Percentiles rank a stretch among this genome's conserved stretches.
phyloP scores from a whole-genome alignment of 2,329 filamentous ascomycete genomes.

The Phymatotrichopsis omnivora region DNA sequence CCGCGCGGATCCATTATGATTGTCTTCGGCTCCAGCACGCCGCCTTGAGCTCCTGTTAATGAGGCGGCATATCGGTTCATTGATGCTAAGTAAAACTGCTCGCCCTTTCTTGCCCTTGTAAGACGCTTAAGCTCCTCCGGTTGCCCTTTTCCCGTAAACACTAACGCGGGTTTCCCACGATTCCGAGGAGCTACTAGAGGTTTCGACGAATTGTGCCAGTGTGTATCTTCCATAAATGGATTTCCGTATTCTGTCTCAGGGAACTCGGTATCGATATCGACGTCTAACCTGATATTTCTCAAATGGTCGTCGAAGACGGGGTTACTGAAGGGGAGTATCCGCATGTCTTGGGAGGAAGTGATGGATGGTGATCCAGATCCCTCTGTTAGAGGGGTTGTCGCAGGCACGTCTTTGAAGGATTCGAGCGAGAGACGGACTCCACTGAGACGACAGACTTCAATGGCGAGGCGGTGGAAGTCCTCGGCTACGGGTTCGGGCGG shows the following conservation, averaged over 20 bases:
- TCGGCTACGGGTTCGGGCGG: constrained; percentile 1
- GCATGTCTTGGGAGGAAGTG: not conserved
- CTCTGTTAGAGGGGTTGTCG: not conserved
- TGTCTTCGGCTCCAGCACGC: constrained; percentile 52
- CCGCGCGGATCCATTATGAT: constrained; percentile 42
- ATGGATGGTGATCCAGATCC: no score
- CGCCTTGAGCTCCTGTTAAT: constrained; percentile 54
- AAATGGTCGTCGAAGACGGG: constrained; percentile 41
- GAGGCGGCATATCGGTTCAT: constrained; percentile 60
- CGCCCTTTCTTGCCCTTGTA: constrained; percentile 35
- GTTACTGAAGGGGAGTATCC: constrained; percentile 42
- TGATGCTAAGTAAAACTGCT: constrained; percentile 57
- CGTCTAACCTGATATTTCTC: constrained; percentile 29
- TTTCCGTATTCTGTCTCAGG: constrained; percentile 21
- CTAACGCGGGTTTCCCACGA: not conserved
- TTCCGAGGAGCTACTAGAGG: constrained; percentile 36
- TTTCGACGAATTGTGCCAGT: constrained; percentile 54
- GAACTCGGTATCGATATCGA: constrained; percentile 7
- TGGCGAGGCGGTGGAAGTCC: constrained; percentile 11
- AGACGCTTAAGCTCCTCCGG: constrained; percentile 7
- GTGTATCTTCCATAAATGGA: constrained; percentile 43
- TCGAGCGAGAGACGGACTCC: constrained; percentile 2
- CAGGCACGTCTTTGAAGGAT: no score
- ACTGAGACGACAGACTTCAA: not conserved
- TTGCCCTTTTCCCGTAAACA: constrained; percentile 22